Conservation (phyloP, 192 early-diverging fungal species). For the Rhizophagus sp. region DNA sequence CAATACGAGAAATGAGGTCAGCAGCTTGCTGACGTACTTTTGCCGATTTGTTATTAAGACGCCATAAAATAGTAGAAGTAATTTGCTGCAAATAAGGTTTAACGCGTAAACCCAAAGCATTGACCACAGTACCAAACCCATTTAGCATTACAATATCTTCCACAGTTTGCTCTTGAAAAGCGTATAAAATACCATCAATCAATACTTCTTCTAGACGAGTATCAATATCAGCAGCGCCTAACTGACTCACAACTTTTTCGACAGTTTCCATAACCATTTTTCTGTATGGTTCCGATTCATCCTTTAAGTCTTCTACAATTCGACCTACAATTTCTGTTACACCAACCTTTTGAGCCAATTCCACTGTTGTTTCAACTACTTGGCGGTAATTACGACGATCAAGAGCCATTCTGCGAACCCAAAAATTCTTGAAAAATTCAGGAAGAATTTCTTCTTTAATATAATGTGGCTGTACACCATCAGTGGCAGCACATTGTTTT, state of each 20-base stretch:
- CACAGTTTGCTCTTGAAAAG: constrained; percentile 98
- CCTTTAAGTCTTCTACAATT: constrained; percentile 92
- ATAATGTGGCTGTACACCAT: constrained; percentile 84
- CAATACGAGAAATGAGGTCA: constrained; percentile 92
- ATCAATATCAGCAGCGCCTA: constrained; percentile 93
- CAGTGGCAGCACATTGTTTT: constrained; percentile 93
- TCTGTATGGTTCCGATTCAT: constrained; percentile 90
- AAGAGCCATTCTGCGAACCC: constrained; percentile 96
- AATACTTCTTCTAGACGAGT: constrained; percentile 89
- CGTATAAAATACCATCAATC: constrained; percentile 96
- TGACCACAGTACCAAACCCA: constrained; percentile 94
- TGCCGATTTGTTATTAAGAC: constrained; percentile 95
- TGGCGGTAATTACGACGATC: constrained; percentile 92
- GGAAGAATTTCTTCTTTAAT: constrained; percentile 91
- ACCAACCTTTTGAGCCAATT: constrained; percentile 90
- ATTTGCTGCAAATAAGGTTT: constrained; percentile 95
- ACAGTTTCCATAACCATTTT: constrained; percentile 99
- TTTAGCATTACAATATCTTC: constrained; percentile 92
- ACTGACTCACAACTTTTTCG: constrained; percentile 68
- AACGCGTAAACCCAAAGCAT: constrained; percentile 83
- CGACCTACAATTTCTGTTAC: constrained; percentile 85
- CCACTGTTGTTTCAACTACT: constrained; percentile 95
- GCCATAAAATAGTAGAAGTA: constrained; percentile 92
- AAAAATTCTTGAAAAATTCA: constrained; percentile 95
- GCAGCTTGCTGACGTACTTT: constrained; percentile 97